These are phyloP conservation scores for Cladophialophora chaetospira DNA, from an alignment of 2,329 filamentous ascomycete genomes.

Conservation along the genomic window DNA sequence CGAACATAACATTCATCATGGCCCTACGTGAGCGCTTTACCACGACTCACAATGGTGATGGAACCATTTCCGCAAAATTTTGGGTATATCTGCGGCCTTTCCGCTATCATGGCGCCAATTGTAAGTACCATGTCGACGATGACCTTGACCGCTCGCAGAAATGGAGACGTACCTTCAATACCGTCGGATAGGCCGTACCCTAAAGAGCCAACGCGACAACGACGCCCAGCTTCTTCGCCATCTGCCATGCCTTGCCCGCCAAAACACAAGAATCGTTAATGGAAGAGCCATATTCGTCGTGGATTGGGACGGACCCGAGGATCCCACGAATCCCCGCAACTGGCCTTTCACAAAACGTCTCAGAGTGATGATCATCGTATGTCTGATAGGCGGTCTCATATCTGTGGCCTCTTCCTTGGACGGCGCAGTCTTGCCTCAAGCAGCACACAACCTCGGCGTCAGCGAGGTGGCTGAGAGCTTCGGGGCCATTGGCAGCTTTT, in stretches of 20 bases:
- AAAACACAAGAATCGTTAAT: conserved; percentile 15
- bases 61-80: not conserved
- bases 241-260: conserved; percentile 19
- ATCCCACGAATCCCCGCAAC: conserved; percentile 45
- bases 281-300: conserved; percentile 42
- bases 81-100: not conserved
- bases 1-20: not conserved
- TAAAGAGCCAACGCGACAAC: conserved; percentile 20
- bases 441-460: conserved; percentile 46
- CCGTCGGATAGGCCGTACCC: conserved; percentile 17
- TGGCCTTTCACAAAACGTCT: conserved; percentile 41
- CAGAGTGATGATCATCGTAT: conserved; percentile 46
- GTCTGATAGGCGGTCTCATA: conserved; percentile 54
- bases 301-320: conserved; percentile 43
- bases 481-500: conserved; percentile 42
- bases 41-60: not conserved
- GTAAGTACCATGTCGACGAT: not conserved
- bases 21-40: not conserved
- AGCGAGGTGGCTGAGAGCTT: conserved; percentile 48
- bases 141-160: not conserved
- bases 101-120: not conserved
- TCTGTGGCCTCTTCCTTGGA: conserved; percentile 53
- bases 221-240: conserved; percentile 6
- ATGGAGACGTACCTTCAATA: conserved; percentile 27
- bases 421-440: conserved; percentile 48